Base-by-base conservation (phyloP, 352 stramenopile genomes). In the Pythium coloratum region DNA sequence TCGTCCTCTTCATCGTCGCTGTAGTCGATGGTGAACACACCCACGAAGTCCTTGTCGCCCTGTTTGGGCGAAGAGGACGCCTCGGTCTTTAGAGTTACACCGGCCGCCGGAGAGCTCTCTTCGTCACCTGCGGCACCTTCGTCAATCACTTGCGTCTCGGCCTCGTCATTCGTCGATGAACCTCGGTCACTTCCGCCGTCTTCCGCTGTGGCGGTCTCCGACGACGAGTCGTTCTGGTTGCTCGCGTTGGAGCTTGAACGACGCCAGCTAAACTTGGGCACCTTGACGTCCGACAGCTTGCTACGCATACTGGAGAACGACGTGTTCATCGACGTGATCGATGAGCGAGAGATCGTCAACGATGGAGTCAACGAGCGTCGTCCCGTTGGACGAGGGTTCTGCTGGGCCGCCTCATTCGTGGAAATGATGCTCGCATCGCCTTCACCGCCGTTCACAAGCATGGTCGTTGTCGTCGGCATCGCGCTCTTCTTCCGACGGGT, bases 11-110 rank as follows among this genome's bases (percentile, higher is more conserved):
- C 81, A 57, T 90, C 81, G 49, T 92, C 84, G 60, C 83, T 91
- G 67, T 91, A 88, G 60, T 90, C 83, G 75, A 92, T 92, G 53
- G 84, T 92, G 61, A 92, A 92, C 55, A 92, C 81, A 16, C 80
- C 84, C 18, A 89, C 81, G 66, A 92, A 92, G 28, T 77, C 77
- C 47, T 85, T 80, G 26, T 65, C 33, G 30, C 77, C 73, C 20
- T 71, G 70, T 38, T 63, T 58, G 2, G 53, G 62, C 1, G 58
- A 65, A 12, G 36, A 10, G 3, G 53, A 32, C 9, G 34, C 59
- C 33, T 59, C 70, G 16, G 57, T 33, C n/a, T 49, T 24, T n/a
- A 49, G 6, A 20, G 47, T 54, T 51, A 56, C 55, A 53, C 28
- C 64, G n/a, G 70, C 57, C 36, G 63, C 58, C 34, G 77, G 69